Evolutionary conservation across 2,329 filamentous ascomycete genomes (phyloP), one percentile per base, ranked within the genome.

Genomic region (Cercospora sesami): DNA sequence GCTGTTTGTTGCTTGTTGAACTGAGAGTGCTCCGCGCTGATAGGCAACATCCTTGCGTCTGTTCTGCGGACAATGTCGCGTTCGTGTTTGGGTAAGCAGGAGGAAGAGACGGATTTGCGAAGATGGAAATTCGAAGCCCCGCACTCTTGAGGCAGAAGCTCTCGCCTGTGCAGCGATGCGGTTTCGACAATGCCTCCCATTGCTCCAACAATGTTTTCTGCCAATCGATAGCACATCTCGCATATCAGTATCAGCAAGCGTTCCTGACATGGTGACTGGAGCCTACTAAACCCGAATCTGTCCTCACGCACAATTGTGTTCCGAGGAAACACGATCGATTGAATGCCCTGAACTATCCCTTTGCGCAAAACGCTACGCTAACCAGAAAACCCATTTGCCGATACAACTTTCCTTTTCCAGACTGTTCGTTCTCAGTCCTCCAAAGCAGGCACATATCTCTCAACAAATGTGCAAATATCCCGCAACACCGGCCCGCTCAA

Each of bases 391-490:
- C 48, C 23, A 7, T 53, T 21, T 53, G 5, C 48, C 48, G 12
- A 53, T 14, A 28, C 8, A 53, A 62, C 10, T 18, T 30, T 26
- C 36, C 3, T 8, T n/a, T 48, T 9, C 12, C 36, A 28, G 14
- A 14, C 5, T 31, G 16, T 64, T 57, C 48, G 5, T 12, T 16
- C 42, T 36, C 45, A 74, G 59, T 77, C 75, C 63, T 80, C 76
- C 57, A 81, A 66, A 42, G 75, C 72, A 21, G 81, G 81, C 33
- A 83, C 73, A 45, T 80, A 77, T 61, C 71, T 76, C 71, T 83
- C 77, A 58, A 80, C 67, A 77, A 80, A 84, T 8, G 63, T 66
- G 72, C 81, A 82, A 64, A 85, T 72, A 75, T 85, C 83, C 69
- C 80, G 78, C 68, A 86, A 72, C 71, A 84, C 80, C 12, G 77